A percentile compares a stretch with the other conserved stretches of the same genome.
Evolutionary conservation across 441 rosid genomes (phyloP).

Genomic region (Euphorbia celastroides): DNA sequence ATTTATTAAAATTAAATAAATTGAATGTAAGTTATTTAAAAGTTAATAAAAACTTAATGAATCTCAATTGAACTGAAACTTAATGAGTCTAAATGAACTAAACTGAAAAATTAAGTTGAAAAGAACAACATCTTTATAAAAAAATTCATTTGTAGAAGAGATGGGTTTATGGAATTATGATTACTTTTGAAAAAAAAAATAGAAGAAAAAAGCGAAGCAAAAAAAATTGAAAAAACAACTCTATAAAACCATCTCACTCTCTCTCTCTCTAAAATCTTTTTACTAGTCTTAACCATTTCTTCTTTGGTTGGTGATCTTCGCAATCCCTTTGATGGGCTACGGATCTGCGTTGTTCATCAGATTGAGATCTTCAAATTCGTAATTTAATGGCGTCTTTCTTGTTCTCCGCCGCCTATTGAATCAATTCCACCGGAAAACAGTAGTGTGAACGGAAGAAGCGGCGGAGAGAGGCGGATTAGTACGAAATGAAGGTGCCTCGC

Average conservation of each 20-base stretch:
- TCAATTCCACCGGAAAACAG: neutral
- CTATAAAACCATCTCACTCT: constrained; percentile 3
- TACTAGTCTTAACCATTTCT: neutral
- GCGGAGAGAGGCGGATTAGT: no score
- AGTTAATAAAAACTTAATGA: no score
- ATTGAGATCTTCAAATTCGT: neutral
- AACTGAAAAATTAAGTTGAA: no score
- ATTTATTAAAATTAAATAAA: no score
- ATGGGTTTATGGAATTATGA: constrained; percentile 1
- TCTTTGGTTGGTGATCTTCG: neutral
- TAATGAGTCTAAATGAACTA: no score
- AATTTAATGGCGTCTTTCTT: neutral
- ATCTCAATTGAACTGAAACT: no score
- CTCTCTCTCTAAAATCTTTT: neutral
- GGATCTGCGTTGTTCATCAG: neutral
- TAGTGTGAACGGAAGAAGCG: neutral
- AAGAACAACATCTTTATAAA: no score
- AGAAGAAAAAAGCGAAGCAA: no score
- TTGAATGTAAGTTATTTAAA: no score
- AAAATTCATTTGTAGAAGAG: no score
- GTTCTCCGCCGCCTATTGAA: neutral
- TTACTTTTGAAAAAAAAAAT: constrained; percentile 6
- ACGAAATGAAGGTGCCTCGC: constrained; percentile 66
- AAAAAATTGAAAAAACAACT: no score
- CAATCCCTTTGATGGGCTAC: neutral